Percentiles rank a stretch among this genome's conserved stretches.
These are phyloP conservation scores for Silene conica DNA, from an alignment of 148 eudicot genomes.

Conservation along the genomic window DNA sequence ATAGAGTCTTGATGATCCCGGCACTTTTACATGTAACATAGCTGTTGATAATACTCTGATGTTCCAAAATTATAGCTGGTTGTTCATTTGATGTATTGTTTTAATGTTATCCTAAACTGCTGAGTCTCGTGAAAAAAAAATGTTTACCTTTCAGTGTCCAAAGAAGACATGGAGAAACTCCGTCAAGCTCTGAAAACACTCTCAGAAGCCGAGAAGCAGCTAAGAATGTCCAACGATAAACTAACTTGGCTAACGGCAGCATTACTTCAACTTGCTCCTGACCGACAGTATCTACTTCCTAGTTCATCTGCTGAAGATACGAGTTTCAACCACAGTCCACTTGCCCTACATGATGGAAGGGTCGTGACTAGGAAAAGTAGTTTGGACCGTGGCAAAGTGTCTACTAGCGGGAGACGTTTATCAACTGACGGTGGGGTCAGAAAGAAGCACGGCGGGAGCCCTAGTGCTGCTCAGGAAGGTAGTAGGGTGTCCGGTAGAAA, in stretches of 20 bases:
- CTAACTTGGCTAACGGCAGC: constrained; percentile 94
- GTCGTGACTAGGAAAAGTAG: constrained; percentile 42
- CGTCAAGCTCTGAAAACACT: constrained; percentile 87
- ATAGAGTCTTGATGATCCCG: too few relatives aligned
- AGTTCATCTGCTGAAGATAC: constrained; percentile 62
- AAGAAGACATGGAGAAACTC: constrained; percentile 87
- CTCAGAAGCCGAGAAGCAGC: constrained; percentile 94
- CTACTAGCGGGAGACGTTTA: constrained; percentile 39
- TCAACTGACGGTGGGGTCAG: constrained; percentile 24
- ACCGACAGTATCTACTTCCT: constrained; percentile 68
- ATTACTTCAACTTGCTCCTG: constrained; percentile 91
- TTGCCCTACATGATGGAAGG: constrained; percentile 34
- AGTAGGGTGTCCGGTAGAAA: constrained; percentile 36
- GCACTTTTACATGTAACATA: too few relatives aligned
- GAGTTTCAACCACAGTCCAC: constrained; percentile 59
- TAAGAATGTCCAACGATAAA: constrained; percentile 77
- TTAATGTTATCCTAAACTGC: background rate
- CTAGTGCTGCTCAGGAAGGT: constrained; percentile 28
- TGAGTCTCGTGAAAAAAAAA: background rate
- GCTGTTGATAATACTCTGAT: too few relatives aligned
- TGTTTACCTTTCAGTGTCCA: constrained; percentile 48
- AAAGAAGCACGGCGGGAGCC: constrained; percentile 39
- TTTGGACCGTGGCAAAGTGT: constrained; percentile 34
- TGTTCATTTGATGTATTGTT: too few relatives aligned
- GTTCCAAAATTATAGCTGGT: too few relatives aligned